These are phyloP conservation scores for Cryphonectria radicalis DNA, from an alignment of 2,329 filamentous ascomycete genomes.

Conservation along the genomic window DNA sequence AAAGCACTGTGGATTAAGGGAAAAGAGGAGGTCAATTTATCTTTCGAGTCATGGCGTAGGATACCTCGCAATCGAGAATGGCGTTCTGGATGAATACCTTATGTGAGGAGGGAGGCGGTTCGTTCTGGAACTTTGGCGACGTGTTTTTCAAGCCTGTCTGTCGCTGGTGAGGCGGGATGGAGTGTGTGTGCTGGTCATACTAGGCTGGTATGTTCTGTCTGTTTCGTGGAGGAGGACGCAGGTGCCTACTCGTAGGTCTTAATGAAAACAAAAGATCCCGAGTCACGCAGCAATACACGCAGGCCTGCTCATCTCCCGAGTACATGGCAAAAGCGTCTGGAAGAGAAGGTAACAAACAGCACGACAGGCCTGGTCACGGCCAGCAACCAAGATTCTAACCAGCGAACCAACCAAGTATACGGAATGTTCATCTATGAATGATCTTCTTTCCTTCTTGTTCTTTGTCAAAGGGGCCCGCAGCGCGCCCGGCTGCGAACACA, in stretches of 20 bases:
- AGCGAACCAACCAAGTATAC: not conserved
- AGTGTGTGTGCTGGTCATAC: not conserved
- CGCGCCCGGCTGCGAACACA: not conserved
- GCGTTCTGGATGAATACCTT: not conserved
- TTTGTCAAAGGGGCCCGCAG: not conserved
- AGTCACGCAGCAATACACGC: not conserved
- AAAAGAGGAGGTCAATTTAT: not conserved
- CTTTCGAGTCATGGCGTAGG: slow-evolving; percentile 2
- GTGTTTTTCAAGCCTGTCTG: not conserved
- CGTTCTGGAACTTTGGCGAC: not conserved
- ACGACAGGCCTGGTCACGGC: not conserved
- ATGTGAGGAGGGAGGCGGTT: not conserved
- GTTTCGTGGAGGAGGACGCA: not conserved
- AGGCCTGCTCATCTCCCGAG: not conserved
- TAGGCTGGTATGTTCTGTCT: not conserved
- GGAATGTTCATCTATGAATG: not conserved
- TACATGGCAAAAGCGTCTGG: not conserved
- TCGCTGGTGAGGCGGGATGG: not conserved
- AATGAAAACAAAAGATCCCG: not conserved
- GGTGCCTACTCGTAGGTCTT: not conserved
- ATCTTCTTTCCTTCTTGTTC: not conserved
- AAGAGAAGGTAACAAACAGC: not conserved
- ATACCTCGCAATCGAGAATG: not conserved
- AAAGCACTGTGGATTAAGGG: not conserved
- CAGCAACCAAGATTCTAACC: not conserved